Evolutionary conservation across 202 grass and related monocot genomes (phyloP).

Genomic region (Zizania palustris): DNA sequence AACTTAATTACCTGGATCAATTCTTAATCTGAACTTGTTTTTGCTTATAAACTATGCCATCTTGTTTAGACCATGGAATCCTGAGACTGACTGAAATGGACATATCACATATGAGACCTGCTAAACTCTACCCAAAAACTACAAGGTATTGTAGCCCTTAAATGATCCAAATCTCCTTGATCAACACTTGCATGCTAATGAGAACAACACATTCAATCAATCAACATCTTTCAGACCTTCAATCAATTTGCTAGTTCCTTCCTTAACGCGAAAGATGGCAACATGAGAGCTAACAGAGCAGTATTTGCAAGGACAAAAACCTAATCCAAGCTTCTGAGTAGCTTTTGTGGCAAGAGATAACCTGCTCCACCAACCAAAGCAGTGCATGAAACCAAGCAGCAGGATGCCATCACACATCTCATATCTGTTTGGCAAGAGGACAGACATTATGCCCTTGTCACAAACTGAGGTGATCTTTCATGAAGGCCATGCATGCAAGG

Average conservation of each 20-base stretch:
- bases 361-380: constrained; percentile 31
- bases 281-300: constrained; percentile 29
- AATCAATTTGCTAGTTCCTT: constrained; percentile 38
- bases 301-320: neutral
- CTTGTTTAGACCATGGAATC: no score
- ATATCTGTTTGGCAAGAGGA: no score
- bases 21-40: neutral
- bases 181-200: no score
- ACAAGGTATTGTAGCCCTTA: neutral
- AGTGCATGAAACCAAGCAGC: constrained; percentile 13
- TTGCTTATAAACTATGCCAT: neutral
- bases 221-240: constrained; percentile 19
- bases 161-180: no score
- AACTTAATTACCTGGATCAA: no score
- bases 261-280: constrained; percentile 36
- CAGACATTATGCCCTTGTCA: neutral
- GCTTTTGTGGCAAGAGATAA: constrained; percentile 36
- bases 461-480: neutral
- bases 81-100: neutral
- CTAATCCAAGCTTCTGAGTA: neutral
- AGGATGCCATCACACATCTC: neutral
- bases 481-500: neutral
- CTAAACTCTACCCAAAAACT: neutral
- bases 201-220: constrained; percentile 22
- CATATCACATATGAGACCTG: neutral